Percentiles rank a stretch among this genome's conserved stretches.
Evolutionary conservation across 2,329 filamentous ascomycete genomes (phyloP).

Genomic region (Fusarium albidum): DNA sequence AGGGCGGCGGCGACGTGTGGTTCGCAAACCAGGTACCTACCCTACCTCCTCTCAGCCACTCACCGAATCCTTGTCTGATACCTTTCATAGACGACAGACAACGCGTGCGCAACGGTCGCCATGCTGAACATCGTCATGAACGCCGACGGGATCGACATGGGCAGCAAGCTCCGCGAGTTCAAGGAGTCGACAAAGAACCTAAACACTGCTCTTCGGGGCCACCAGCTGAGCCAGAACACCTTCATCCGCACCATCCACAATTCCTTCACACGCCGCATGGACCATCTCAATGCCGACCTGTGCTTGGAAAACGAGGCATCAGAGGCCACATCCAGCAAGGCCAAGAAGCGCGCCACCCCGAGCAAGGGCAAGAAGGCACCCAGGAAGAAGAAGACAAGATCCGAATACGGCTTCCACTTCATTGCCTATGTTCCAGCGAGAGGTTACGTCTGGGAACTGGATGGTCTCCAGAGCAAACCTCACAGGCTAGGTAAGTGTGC

Average conservation of each 20-base stretch:
- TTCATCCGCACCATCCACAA: slow-evolving; percentile 88
- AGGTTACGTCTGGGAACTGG: slow-evolving; percentile 85
- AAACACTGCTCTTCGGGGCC: slow-evolving; percentile 76
- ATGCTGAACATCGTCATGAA: slow-evolving; percentile 96
- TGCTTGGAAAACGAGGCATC: slow-evolving; percentile 65
- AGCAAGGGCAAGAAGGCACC: slow-evolving; percentile 47
- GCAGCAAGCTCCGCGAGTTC: slow-evolving; percentile 74
- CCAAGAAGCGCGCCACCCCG: slow-evolving; percentile 43
- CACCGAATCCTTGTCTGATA: slow-evolving; percentile 14
- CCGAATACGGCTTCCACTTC: slow-evolving; percentile 82
- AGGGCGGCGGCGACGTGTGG: slow-evolving; percentile 74
- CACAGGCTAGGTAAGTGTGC: slow-evolving; percentile 46
- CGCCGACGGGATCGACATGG: slow-evolving; percentile 70
- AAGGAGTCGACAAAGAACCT: slow-evolving; percentile 75
- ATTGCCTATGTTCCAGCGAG: slow-evolving; percentile 84
- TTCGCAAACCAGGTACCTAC: slow-evolving; percentile 84
- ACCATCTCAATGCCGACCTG: slow-evolving; percentile 77
- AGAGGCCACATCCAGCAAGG: slow-evolving; percentile 44
- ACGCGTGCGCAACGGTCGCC: slow-evolving; percentile 92
- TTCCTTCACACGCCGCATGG: slow-evolving; percentile 81
- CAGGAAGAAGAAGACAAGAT: slow-evolving; percentile 52
- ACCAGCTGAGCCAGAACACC: slow-evolving; percentile 75
- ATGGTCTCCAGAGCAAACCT: slow-evolving; percentile 80
- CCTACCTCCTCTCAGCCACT: too few species aligned
- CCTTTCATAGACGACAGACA: slow-evolving; percentile 72